These are phyloP conservation scores for Penicillium arizonense DNA, from an alignment of 495 filamentous ascomycete species.

Conservation along the genomic window DNA sequence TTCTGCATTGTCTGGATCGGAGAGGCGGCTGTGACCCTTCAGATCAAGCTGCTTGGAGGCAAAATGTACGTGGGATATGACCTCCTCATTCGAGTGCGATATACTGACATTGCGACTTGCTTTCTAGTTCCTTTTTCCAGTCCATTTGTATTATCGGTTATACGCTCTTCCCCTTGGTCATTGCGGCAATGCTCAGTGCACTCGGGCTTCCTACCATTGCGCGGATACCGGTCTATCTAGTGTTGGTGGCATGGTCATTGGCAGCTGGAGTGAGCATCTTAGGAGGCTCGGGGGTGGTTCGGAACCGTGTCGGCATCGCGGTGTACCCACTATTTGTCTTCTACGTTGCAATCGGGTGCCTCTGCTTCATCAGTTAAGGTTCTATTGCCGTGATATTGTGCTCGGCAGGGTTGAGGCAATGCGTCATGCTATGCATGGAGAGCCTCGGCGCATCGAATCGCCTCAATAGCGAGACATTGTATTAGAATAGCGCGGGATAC, in stretches of 20 bases:
- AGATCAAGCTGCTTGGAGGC: slow-evolving; percentile 95
- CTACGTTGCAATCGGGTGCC: slow-evolving; percentile 86
- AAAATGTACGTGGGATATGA: slow-evolving; percentile 74
- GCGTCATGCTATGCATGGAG: not conserved
- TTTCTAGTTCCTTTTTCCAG: slow-evolving; percentile 87
- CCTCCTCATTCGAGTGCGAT: not conserved
- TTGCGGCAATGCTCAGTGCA: slow-evolving; percentile 86
- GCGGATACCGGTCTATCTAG: slow-evolving; percentile 84
- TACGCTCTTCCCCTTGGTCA: slow-evolving; percentile 96
- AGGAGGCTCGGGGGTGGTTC: slow-evolving; percentile 89
- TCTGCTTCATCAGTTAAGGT: slow-evolving; percentile 89
- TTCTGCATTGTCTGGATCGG: slow-evolving; percentile 97
- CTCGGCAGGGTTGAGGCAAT: not conserved
- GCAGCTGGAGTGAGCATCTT: slow-evolving; percentile 95
- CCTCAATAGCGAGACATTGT: slow-evolving; percentile 1
- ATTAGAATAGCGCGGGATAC: not conserved
- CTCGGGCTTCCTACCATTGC: slow-evolving; percentile 71
- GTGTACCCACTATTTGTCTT: slow-evolving; percentile 97
- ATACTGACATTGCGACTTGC: slow-evolving; percentile 18
- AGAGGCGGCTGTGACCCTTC: slow-evolving; percentile 94
- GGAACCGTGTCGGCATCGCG: slow-evolving; percentile 90
- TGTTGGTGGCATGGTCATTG: slow-evolving; percentile 86
- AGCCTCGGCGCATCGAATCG: not conserved
- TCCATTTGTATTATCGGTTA: slow-evolving; percentile 97
- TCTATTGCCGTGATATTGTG: not conserved